A percentile compares a stretch with the other conserved stretches of the same genome.
Evolutionary conservation across 306 rosid genomes (phyloP).

Genomic region (Pueraria montana): DNA sequence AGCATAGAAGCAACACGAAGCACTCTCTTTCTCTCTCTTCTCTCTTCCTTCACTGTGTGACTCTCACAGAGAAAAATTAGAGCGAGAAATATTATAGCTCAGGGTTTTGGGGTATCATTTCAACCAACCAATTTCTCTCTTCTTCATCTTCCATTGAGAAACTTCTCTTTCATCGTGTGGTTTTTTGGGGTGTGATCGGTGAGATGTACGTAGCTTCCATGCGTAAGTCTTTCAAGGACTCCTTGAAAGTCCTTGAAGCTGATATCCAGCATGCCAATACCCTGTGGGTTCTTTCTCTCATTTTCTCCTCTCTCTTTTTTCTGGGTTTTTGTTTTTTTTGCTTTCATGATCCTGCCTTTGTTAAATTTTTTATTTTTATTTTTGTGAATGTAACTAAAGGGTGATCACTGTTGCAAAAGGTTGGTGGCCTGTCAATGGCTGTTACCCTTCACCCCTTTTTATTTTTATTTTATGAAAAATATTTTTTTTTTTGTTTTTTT

Average conservation of each 20-base stretch:
- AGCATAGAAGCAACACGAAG: conserved; percentile 69
- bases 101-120: background rate
- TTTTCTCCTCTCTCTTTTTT: background rate
- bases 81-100: conserved; percentile 21
- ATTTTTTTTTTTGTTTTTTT: background rate
- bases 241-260: conserved; percentile 94
- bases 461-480: background rate
- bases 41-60: background rate
- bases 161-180: background rate
- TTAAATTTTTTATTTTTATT: background rate
- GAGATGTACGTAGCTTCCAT: conserved; percentile 90
- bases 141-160: conserved; percentile 11
- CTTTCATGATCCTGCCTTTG: background rate
- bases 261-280: conserved; percentile 98
- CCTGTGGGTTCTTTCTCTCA: conserved; percentile 61
- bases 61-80: conserved; percentile 9
- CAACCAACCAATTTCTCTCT: background rate
- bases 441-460: background rate
- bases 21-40: conserved; percentile 24
- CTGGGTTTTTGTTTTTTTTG: background rate
- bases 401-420: conserved; percentile 26
- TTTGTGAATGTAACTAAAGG: background rate
- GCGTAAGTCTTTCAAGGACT: conserved; percentile 99
- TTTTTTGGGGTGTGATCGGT: background rate
- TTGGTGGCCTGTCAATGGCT: conserved; percentile 9